phyloP scores from a whole-genome alignment of 345 rosid species.

The Nephelium lappaceum region DNA sequence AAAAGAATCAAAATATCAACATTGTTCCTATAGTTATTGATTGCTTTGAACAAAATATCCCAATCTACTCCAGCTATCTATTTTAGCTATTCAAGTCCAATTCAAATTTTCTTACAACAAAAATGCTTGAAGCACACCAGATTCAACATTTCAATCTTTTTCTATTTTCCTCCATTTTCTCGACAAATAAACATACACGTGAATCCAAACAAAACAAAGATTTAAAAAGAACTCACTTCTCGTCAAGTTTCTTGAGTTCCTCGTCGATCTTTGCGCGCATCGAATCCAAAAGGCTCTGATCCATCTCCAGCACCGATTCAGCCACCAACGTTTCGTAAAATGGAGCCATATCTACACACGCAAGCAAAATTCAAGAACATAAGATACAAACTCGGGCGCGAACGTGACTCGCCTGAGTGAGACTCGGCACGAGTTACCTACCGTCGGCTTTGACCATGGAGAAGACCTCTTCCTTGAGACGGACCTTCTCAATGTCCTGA shows the following conservation, averaged over 20 bases:
- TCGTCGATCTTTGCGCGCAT: conserved; percentile 70
- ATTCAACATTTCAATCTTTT: not conserved
- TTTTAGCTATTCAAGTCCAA: not conserved
- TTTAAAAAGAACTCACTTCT: conserved; percentile 57
- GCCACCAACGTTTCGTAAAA: conserved; percentile 80
- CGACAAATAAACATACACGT: not conserved
- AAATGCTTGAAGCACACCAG: not conserved
- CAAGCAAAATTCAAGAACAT: not conserved
- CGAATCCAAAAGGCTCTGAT: conserved; percentile 67
- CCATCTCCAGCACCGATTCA: conserved; percentile 64
- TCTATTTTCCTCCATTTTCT: not conserved
- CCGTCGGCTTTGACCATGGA: conserved; percentile 71
- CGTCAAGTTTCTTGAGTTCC: conserved; percentile 88
- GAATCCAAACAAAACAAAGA: not conserved
- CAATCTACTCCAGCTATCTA: not conserved
- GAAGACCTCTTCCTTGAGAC: conserved; percentile 82
- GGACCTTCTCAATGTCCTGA: conserved; percentile 90
- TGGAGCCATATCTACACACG: conserved; percentile 74
- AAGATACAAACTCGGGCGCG: not conserved
- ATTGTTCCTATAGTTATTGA: not conserved
- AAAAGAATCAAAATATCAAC: not conserved
- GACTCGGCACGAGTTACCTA: conserved; percentile 24
- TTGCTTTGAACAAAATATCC: not conserved
- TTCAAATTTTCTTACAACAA: not conserved
- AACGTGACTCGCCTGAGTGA: not conserved